Base-by-base conservation (phyloP, 2,329 filamentous ascomycete species). In the Beauveria bassiana region DNA sequence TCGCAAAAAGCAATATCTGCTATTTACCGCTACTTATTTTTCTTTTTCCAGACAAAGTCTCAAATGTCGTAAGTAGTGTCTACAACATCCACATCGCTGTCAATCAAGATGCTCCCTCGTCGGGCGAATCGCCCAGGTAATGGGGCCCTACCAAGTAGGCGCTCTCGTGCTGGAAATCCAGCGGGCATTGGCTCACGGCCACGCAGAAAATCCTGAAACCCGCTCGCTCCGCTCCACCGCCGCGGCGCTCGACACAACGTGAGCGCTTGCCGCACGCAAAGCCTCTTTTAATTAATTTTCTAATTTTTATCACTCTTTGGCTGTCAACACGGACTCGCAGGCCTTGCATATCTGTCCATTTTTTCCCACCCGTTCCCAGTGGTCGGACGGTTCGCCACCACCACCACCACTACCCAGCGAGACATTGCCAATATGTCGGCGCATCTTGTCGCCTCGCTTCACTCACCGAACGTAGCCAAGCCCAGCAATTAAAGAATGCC, bases 151-250 rank as follows among this genome's bases (percentile, higher is more conserved):
- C 14, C 14, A 5, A 26, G 52, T 34, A 46, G 43, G 43, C 55
- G 42, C 43, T 45, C 55, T 45, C 43, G 42, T 40, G 55, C 55
- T 40, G 28, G 9, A 40, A 49, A 20, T 16, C 9, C 7, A 18
- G 7, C 28, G 43, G 45, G 20, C 42, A 58, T 58, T 58, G 55
- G 55, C 45, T 58, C 55, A 26, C 28, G 49, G 55, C 43, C 14
- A 40, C 31, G 43, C 43, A 58, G 9, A 38, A 38, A 38, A 3
- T 47, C 20, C 43, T 58, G 54, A 58, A 58, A 49, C 55, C 45
- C 43, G 55, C 54, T 31, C 54, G 54, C 55, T 58, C 43, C 55
- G 55, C 43, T 58, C 55, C 55, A 58, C 55, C 43, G 31, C 26
- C 40, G 14, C 16, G 3, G n/a, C 18, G 43, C 43, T 46, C 43